Evolutionary conservation across 306 rosid species (phyloP).

Genomic region (Cajanus cajan): DNA sequence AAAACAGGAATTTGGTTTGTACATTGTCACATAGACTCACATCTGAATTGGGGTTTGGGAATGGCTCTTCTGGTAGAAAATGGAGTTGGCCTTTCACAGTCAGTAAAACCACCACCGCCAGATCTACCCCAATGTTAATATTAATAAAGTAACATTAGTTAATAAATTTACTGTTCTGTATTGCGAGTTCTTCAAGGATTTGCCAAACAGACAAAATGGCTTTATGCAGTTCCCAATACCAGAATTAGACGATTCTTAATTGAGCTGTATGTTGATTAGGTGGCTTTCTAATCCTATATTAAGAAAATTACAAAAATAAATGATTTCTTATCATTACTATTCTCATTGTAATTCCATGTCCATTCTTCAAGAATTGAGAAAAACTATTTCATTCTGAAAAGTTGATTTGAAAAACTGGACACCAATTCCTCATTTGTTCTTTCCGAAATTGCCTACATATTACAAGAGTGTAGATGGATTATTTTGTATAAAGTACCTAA

Average conservation of each 20-base stretch:
- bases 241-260: constrained; percentile 18
- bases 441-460: not conserved
- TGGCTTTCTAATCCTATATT: not conserved
- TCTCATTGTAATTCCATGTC: not conserved
- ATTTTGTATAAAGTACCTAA: not conserved
- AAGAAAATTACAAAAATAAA: constrained; percentile 5
- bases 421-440: not conserved
- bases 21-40: constrained; percentile 92
- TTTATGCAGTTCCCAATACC: constrained; percentile 13
- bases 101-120: constrained; percentile 95
- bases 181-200: constrained; percentile 11
- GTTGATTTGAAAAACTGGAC: constrained; percentile 1
- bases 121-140: constrained; percentile 82
- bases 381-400: not conserved
- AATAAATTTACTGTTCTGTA: constrained; percentile 19
- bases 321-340: constrained; percentile 11
- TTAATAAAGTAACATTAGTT: constrained; percentile 21
- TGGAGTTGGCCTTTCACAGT: constrained; percentile 65
- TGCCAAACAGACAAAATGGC: not conserved
- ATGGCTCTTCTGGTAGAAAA: constrained; percentile 81
- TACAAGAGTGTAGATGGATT: not conserved
- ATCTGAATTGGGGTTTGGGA: constrained; percentile 67
- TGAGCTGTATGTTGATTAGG: constrained; percentile 17
- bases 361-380: not conserved
- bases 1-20: constrained; percentile 82